Evolutionary conservation across 768 basidiomycete genomes (phyloP), one percentile per base, ranked within the genome.

Genomic region (Ramaria rubella): DNA sequence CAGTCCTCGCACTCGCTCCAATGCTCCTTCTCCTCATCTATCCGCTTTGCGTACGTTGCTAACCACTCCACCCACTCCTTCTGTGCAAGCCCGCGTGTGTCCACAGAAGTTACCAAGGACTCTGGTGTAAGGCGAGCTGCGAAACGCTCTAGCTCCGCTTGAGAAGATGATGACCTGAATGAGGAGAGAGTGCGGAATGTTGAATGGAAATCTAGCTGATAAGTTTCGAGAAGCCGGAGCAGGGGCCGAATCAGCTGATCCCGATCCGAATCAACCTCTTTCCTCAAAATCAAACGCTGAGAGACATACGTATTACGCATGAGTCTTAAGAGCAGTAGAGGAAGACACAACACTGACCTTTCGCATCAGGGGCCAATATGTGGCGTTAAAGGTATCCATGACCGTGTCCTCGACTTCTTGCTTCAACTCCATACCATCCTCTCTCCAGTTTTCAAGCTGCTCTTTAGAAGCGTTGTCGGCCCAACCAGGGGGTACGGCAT

Each of bases 191-290:
- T 73, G 24, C 95, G 82, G 78, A 97, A 91, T 3, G 92, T 86
- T 14, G 80, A 77, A 64, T 93, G 85, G 71, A 93, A 95, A 71
- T 98, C 96, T n/a, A 97, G 76, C 49, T 75, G 73, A 60, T 93
- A 81, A 1, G 69, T 67, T 56, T 86, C 80, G 72, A 98, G 80
- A 31, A 94, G 69, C 38, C 81, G 75, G n/a, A 97, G 75, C 40
- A 94, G 76, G 1, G 87, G 86, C 7, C 77, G 77, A 59, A 85
- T 74, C 40, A 94, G 65, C 34, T 68, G 63, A 1, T 71, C 64
- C 56, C 88, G 85, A 70, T 96, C 93, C 1, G 68, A 72, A 2
- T 73, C 55, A 23, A 81, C 75, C 27, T 72, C 61, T n/a, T 73
- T 75, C 43, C 78, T 77, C 30, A 98, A 75, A 0, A 85, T 94